phyloP scores from a whole-genome alignment of 2,329 filamentous ascomycete species.

The Alternaria sp. region DNA sequence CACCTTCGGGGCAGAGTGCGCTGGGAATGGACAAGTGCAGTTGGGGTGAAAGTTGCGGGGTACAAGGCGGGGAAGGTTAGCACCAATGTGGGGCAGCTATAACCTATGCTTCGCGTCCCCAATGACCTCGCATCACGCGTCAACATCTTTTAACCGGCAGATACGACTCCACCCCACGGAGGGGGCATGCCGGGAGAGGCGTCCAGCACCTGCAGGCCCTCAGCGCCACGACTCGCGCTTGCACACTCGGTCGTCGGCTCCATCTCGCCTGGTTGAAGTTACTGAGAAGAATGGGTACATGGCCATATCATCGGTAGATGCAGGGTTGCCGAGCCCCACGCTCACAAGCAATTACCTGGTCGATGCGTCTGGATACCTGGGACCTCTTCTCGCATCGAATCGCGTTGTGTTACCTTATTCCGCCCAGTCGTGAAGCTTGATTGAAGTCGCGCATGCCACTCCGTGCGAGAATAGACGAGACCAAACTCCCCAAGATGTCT shows the following conservation, averaged over 20 bases:
- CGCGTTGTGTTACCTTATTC: neutral
- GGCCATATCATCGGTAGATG: constrained; percentile 4
- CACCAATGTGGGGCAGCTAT: constrained; percentile 31
- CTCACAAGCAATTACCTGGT: constrained; percentile 7
- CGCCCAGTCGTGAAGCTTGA: neutral
- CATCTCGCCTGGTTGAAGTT: constrained; percentile 19
- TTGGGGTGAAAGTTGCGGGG: constrained; percentile 24
- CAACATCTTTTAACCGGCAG: constrained; percentile 21
- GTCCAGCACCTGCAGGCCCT: neutral
- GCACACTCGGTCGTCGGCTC: constrained; percentile 1
- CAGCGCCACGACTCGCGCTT: constrained; percentile 2
- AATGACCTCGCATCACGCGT: constrained; percentile 16
- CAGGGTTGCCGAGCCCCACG: constrained; percentile 19
- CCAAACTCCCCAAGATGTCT: constrained; percentile 30
- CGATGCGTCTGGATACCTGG: constrained; percentile 1
- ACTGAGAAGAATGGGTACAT: neutral
- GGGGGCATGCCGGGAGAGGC: constrained; percentile 6
- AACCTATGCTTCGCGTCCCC: constrained; percentile 1
- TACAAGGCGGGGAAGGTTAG: constrained; percentile 22
- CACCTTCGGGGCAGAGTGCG: neutral
- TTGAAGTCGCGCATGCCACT: constrained; percentile 22
- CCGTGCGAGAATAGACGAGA: constrained; percentile 25
- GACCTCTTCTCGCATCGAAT: neutral
- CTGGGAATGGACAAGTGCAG: constrained; percentile 7
- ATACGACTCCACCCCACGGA: constrained; percentile 9